phyloP scores from a whole-genome alignment of 768 basidiomycete genomes.

The Agaricus blazei region DNA sequence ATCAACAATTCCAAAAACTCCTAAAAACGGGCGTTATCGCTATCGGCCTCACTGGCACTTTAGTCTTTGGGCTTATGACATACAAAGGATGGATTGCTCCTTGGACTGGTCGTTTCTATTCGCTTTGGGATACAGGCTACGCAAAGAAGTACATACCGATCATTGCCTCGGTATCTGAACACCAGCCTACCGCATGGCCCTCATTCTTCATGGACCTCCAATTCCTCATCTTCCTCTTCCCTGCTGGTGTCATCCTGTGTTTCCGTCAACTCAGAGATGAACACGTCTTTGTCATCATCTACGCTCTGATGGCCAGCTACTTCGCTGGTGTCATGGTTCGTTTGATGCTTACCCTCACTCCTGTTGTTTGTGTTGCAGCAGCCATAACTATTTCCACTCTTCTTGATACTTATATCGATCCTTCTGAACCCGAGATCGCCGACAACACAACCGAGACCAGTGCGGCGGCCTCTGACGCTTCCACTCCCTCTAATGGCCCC shows the following conservation, averaged over 20 bases:
- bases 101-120: constrained; percentile 99
- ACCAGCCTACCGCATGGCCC: constrained; percentile 99
- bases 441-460: constrained; percentile 25
- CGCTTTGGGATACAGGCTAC: constrained; percentile 98
- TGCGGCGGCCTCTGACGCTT: constrained; percentile 16
- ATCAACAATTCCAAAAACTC: constrained; percentile 86
- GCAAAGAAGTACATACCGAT: constrained; percentile 99
- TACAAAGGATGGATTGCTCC: constrained; percentile 95
- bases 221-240: constrained; percentile 96
- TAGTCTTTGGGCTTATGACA: constrained; percentile 75
- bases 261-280: constrained; percentile 95
- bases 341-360: constrained; percentile 95
- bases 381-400: constrained; percentile 88
- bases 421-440: constrained; percentile 52
- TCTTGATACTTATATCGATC: constrained; percentile 88
- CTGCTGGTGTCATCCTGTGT: constrained; percentile 90
- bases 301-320: constrained; percentile 92
- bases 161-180: constrained; percentile 98
- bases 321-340: constrained; percentile 99
- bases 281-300: constrained; percentile 98
- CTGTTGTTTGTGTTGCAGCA: constrained; percentile 90
- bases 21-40: constrained; percentile 65
- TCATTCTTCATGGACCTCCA: constrained; percentile 99
- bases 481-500: constrained; percentile 24
- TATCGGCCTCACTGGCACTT: constrained; percentile 65